Evolutionary conservation across 306 rosid genomes (phyloP), one percentile per base, ranked within the genome.

Genomic region (Begonia peltatifolia): DNA sequence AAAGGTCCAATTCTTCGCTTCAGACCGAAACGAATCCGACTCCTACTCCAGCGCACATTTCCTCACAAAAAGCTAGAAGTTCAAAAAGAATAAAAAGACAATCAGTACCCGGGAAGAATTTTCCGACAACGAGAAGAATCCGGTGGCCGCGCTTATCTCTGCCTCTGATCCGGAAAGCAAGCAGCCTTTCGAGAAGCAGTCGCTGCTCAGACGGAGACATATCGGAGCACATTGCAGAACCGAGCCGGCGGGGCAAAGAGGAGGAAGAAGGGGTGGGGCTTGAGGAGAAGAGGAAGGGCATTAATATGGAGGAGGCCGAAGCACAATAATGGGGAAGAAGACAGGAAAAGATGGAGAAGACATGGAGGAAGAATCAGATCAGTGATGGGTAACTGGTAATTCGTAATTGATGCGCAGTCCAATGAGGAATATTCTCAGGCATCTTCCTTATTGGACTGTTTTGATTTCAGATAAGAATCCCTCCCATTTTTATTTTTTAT

Each of bases 161-260:
- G 46, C 99, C 95, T 61, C 75, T 75, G 86, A 90, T 73, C 71
- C 75, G 74, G 88, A 90, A 86, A 46, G 83, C 71, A 25, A 80
- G 70, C 15, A 77, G 69, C 47, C 73, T 83, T 0, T 85, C 82
- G n/a, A 87, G 64, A 54, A 90, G 70, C 5, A 69, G 71, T 44
- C 65, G 74, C 42, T 74, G 90, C 16, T 80, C 84, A 35, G 70
- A 41, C 35, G 74, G 71, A 20, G 93, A 76, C 10, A 74, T 63
- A 14, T 68, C 57, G 9, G 55, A 6, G 22, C 47, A 55, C 85
- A 79, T 79, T 10, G 11, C 14, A 12, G 52, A 48, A 48, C 9
- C 3, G 9, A 48, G 18, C 5, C 17, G 18, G 14, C n/a, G n/a
- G 16, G 51, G 1, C 1, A 5, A 23, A 17, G 41, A 46, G 14